phyloP scores from a whole-genome alignment of 2,329 filamentous ascomycete genomes.

The Penicillium sp. region DNA sequence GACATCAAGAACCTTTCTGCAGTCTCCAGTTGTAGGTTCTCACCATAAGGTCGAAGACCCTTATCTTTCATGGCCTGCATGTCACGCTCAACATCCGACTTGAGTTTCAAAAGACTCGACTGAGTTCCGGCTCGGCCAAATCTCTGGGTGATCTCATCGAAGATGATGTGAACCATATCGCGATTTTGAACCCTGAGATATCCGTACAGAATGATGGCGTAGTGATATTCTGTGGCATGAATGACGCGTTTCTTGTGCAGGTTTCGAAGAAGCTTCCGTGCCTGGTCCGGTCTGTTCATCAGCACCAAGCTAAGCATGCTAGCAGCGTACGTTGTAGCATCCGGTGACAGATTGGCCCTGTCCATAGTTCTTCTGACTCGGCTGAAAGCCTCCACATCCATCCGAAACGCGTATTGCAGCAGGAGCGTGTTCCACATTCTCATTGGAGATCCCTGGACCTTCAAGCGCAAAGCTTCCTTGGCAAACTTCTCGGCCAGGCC shows the following conservation, averaged over 20 bases:
- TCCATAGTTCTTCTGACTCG: conserved; percentile 55
- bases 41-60: conserved; percentile 5
- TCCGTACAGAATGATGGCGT: conserved; percentile 46
- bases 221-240: conserved; percentile 43
- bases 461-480: conserved; percentile 51
- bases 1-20: conserved; percentile 39
- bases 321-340: conserved; percentile 57
- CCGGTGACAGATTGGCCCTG: conserved; percentile 46
- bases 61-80: conserved; percentile 18
- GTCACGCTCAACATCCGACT: conserved; percentile 34
- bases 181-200: conserved; percentile 48
- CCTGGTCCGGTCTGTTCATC: conserved; percentile 51
- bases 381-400: conserved; percentile 54
- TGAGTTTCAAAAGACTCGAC: conserved; percentile 36
- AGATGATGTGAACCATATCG: conserved; percentile 49
- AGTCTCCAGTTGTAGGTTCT: conserved; percentile 26
- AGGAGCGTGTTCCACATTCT: conserved; percentile 76
- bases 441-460: conserved; percentile 52
- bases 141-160: conserved; percentile 40
- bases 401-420: conserved; percentile 61
- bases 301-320: conserved; percentile 56
- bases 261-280: conserved; percentile 48
- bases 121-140: conserved; percentile 33
- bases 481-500: conserved; percentile 58
- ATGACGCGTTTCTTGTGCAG: conserved; percentile 39